Conservation (phyloP, 305 asterid species). For the Rubia occidens region DNA sequence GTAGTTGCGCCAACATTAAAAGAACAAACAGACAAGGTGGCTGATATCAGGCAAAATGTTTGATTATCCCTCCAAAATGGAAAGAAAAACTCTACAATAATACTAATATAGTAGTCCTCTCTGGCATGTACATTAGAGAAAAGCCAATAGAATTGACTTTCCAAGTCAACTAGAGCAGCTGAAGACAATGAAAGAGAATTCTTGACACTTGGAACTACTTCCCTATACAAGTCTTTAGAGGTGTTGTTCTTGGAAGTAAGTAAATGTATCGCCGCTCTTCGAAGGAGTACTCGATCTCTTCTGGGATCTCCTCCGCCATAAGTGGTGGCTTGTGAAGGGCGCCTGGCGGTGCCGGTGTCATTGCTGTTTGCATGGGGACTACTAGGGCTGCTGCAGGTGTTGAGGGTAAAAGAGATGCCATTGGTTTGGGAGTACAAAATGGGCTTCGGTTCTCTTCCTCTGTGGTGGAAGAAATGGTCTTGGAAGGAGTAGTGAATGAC, state of each 20-base stretch:
- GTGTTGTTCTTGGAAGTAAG: constrained; percentile 39
- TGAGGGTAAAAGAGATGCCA: constrained; percentile 38
- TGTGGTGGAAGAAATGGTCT: constrained; percentile 25
- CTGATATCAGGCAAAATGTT: background rate
- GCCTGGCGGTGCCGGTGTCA: constrained; percentile 36
- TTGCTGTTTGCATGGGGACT: constrained; percentile 59
- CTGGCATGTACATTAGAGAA: constrained; percentile 21
- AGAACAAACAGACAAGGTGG: background rate
- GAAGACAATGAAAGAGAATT: background rate
- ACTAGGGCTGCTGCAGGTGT: constrained; percentile 56
- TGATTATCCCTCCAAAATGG: background rate
- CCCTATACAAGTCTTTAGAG: constrained; percentile 26
- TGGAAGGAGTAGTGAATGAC: constrained; percentile 60
- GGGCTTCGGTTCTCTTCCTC: constrained; percentile 40
- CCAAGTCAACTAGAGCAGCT: constrained; percentile 14
- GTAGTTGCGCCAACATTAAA: background rate
- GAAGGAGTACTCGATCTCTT: constrained; percentile 69
- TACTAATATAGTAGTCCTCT: background rate
- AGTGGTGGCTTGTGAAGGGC: constrained; percentile 17
- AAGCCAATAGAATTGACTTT: constrained; percentile 39
- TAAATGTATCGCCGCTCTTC: constrained; percentile 83
- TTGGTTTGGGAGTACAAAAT: constrained; percentile 39
- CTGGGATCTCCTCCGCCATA: constrained; percentile 23
- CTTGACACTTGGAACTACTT: background rate
- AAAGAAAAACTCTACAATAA: background rate